phyloP scores from a whole-genome alignment of 345 rosid species.

The Melastoma malabathricum region DNA sequence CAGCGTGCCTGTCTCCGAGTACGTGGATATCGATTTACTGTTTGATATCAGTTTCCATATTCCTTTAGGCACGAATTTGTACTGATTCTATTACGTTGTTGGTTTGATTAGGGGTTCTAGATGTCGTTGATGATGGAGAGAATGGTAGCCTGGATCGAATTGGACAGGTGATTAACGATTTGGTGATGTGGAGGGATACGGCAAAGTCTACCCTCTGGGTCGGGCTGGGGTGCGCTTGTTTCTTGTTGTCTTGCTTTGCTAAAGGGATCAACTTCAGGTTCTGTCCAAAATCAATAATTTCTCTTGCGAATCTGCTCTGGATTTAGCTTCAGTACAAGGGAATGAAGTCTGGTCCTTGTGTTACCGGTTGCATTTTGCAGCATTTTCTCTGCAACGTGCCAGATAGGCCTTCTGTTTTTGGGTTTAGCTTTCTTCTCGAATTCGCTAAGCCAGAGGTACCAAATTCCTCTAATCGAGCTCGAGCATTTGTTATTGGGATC shows the following conservation, averaged over 20 bases:
- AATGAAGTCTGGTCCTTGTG: not conserved
- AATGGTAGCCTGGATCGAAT: slow-evolving; percentile 44
- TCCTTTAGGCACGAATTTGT: too few relatives aligned
- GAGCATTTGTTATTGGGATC: too few relatives aligned
- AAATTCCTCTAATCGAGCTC: too few relatives aligned
- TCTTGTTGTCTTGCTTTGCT: slow-evolving; percentile 75
- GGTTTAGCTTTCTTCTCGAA: slow-evolving; percentile 73
- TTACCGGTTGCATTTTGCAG: slow-evolving; percentile 25
- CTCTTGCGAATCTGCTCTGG: slow-evolving; percentile 1
- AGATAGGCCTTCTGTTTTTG: slow-evolving; percentile 67
- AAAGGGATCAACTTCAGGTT: slow-evolving; percentile 66
- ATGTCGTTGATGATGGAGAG: slow-evolving; percentile 32
- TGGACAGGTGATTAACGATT: slow-evolving; percentile 33
- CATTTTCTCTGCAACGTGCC: slow-evolving; percentile 54
- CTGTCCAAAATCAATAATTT: slow-evolving; percentile 1
- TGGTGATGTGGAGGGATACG: slow-evolving; percentile 75
- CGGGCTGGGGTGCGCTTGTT: slow-evolving; percentile 67
- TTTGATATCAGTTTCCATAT: too few relatives aligned
- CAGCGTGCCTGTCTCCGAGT: slow-evolving; percentile 38
- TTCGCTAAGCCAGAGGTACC: slow-evolving; percentile 57
- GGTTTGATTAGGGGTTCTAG: not conserved
- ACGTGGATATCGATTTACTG: slow-evolving; percentile 3
- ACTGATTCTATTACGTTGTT: too few relatives aligned
- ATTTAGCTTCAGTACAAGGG: not conserved
- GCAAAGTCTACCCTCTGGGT: slow-evolving; percentile 88